Evolutionary conservation across 768 basidiomycete genomes (phyloP).

Genomic region (Flagelloscypha sp.): DNA sequence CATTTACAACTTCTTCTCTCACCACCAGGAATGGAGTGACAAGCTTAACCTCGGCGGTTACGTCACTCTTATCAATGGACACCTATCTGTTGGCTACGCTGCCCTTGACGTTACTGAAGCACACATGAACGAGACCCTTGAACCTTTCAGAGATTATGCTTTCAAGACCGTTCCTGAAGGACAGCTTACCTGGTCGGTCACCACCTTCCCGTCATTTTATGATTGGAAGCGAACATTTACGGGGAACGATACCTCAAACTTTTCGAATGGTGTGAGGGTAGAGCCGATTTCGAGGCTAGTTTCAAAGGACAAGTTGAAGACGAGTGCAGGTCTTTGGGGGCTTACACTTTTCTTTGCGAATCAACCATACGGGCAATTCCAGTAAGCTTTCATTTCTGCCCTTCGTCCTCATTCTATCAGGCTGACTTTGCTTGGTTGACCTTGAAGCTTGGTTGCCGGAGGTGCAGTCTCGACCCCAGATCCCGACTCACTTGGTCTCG

Average conservation of each 20-base stretch:
- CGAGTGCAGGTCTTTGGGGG: not conserved
- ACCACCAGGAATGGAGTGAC: too few species aligned
- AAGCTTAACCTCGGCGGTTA: too few species aligned
- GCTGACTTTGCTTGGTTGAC: not conserved
- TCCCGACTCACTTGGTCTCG: constrained; percentile 31
- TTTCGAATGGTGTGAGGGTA: not conserved
- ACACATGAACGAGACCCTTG: too few species aligned
- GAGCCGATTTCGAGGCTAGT: not conserved
- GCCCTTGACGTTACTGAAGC: too few species aligned
- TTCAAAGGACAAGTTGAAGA: not conserved
- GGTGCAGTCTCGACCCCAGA: constrained; percentile 31
- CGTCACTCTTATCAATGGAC: too few species aligned
- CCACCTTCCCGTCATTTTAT: not conserved
- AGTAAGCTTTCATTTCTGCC: constrained; percentile 6
- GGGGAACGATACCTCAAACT: not conserved
- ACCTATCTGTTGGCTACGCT: too few species aligned
- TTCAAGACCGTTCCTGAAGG: too few species aligned
- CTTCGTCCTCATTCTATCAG: not conserved
- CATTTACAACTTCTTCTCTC: too few species aligned
- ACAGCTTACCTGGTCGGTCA: too few species aligned
- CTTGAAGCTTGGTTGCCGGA: constrained; percentile 31
- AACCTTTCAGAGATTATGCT: too few species aligned
- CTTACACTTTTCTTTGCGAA: too few species aligned
- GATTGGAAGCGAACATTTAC: not conserved
- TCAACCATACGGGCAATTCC: too few species aligned